Evolutionary conservation across 2,329 filamentous ascomycete species (phyloP).

Genomic region (Colletotrichum viniferum): DNA sequence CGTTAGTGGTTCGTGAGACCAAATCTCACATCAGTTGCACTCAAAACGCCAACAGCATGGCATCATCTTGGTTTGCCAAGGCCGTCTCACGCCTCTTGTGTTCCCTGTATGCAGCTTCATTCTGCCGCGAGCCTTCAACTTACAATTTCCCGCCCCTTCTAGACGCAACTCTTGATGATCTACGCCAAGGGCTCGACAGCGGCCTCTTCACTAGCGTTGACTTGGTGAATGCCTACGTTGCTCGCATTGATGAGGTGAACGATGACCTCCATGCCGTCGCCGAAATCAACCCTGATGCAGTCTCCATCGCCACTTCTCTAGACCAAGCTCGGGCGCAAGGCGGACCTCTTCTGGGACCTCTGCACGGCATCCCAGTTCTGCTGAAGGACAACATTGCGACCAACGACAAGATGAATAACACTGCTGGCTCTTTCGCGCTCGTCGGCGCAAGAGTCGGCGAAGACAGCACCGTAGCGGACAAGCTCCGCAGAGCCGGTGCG

Average conservation of each 20-base stretch:
- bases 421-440: slow-evolving; percentile 66
- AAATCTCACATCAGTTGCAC: not conserved
- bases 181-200: slow-evolving; percentile 22
- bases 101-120: not conserved
- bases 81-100: not conserved
- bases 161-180: not conserved
- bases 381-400: slow-evolving; percentile 74
- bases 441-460: slow-evolving; percentile 58
- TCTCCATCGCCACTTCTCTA: slow-evolving; percentile 38
- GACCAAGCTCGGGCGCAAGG: slow-evolving; percentile 31
- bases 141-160: not conserved
- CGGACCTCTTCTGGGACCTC: slow-evolving; percentile 15
- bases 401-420: slow-evolving; percentile 65
- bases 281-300: slow-evolving; percentile 41
- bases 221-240: slow-evolving; percentile 34
- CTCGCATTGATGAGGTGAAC: slow-evolving; percentile 35
- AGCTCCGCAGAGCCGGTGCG: slow-evolving; percentile 64
- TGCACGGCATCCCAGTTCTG: slow-evolving; percentile 69
- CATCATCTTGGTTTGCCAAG: not conserved
- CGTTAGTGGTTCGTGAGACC: not conserved
- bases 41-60: not conserved
- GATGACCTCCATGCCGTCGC: slow-evolving; percentile 29
- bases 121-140: not conserved
- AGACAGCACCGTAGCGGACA: slow-evolving; percentile 64
- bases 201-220: slow-evolving; percentile 33